These are phyloP conservation scores for Cystoderma amianthinum DNA, from an alignment of 768 basidiomycete genomes.

Conservation along the genomic window DNA sequence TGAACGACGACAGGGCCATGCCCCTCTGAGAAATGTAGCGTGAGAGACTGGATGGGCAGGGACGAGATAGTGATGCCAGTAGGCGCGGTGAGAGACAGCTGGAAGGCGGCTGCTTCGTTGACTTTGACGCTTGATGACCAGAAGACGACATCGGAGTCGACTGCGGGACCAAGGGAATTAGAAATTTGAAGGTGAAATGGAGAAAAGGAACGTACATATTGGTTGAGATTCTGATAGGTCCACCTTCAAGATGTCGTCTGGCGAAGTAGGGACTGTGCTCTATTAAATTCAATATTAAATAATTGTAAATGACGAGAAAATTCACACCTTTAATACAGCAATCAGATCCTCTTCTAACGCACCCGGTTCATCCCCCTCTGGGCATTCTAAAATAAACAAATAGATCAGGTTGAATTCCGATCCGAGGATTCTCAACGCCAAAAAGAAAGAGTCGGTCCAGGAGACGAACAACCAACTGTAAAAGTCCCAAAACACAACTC, in stretches of 20 bases:
- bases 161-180: conserved; percentile 27
- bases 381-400: conserved; percentile 18
- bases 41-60: conserved; percentile 55
- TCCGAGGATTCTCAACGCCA: too few relatives aligned
- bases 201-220: conserved; percentile 46
- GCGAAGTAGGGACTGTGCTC: conserved; percentile 63
- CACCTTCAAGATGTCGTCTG: conserved; percentile 51
- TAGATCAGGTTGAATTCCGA: not conserved
- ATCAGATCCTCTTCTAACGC: conserved; percentile 64
- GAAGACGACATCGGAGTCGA: conserved; percentile 62
- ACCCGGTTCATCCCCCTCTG: conserved; percentile 37
- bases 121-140: conserved; percentile 62
- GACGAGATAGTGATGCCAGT: conserved; percentile 37
- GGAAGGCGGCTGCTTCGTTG: conserved; percentile 62
- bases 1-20: conserved; percentile 43
- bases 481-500: conserved; percentile 9
- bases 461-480: conserved; percentile 1
- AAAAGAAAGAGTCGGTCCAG: too few relatives aligned
- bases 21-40: conserved; percentile 48
- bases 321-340: conserved; percentile 60
- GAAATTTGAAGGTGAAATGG: conserved; percentile 1
- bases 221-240: conserved; percentile 59
- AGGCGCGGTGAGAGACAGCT: conserved; percentile 58
- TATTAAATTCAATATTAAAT: conserved; percentile 16
- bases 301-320: not conserved